phyloP scores from a whole-genome alignment of 768 basidiomycete genomes.

The Gelatoporia subvermispora region DNA sequence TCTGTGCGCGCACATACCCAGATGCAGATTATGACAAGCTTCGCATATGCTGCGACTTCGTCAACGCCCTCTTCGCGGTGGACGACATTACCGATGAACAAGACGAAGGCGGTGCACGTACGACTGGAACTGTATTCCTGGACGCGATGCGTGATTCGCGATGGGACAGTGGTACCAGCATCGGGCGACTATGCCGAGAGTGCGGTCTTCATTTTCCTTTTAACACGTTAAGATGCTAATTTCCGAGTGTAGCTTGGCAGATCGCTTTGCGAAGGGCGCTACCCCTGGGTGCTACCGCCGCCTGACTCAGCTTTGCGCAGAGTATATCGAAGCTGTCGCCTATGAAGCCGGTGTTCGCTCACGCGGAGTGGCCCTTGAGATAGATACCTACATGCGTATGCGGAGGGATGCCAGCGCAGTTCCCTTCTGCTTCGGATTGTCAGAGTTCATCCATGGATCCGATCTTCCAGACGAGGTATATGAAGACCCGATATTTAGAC shows the following conservation, averaged over 20 bases:
- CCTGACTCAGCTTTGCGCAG: conserved; percentile 47
- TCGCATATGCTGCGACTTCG: conserved; percentile 58
- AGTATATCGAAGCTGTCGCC: conserved; percentile 56
- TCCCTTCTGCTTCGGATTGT: conserved; percentile 56
- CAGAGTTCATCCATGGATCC: conserved; percentile 55
- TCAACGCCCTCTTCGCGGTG: conserved; percentile 60
- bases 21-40: conserved; percentile 54
- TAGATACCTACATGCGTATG: conserved; percentile 48
- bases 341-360: conserved; percentile 60
- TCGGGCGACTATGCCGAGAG: conserved; percentile 60
- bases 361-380: conserved; percentile 46
- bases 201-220: conserved; percentile 24
- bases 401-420: conserved; percentile 70
- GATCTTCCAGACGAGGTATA: conserved; percentile 62
- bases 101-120: conserved; percentile 47
- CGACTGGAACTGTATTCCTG: conserved; percentile 48
- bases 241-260: conserved; percentile 41
- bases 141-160: conserved; percentile 46
- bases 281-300: conserved; percentile 45
- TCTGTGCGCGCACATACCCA: conserved; percentile 57
- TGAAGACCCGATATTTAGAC: conserved; percentile 48
- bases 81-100: conserved; percentile 71
- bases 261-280: conserved; percentile 36
- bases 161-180: conserved; percentile 52
- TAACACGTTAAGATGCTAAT: not conserved